Conservation (phyloP, 2,329 filamentous ascomycete genomes). For the Venturia carpophila region DNA sequence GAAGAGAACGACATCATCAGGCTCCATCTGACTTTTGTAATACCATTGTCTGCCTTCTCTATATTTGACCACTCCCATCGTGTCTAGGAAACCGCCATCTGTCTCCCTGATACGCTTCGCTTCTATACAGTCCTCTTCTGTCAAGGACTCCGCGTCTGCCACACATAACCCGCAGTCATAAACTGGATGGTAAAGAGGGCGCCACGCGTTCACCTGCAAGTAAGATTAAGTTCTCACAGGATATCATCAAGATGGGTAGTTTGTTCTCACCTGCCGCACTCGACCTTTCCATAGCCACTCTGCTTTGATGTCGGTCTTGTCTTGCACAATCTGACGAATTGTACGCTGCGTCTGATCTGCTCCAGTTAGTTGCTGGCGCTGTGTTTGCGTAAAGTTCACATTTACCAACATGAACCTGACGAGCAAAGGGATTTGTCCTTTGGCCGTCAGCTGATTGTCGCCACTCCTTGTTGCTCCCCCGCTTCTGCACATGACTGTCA, state of each 20-base stretch:
- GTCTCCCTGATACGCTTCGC: slow-evolving; percentile 20
- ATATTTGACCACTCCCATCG: slow-evolving; percentile 25
- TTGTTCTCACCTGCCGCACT: slow-evolving; percentile 18
- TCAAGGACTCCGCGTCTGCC: slow-evolving; percentile 24
- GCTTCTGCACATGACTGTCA: slow-evolving; percentile 20
- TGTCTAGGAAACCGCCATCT: slow-evolving; percentile 23
- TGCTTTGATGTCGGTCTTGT: slow-evolving; percentile 25
- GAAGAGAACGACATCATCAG: slow-evolving; percentile 24
- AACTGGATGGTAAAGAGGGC: slow-evolving; percentile 23
- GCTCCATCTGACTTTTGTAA: slow-evolving; percentile 24
- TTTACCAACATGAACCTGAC: slow-evolving; percentile 24
- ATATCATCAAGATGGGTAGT: not conserved
- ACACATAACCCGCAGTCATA: slow-evolving; percentile 25
- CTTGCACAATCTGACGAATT: slow-evolving; percentile 24
- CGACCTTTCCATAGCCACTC: slow-evolving; percentile 23
- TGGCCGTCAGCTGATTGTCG: slow-evolving; percentile 22
- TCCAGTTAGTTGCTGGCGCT: not conserved
- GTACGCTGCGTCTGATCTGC: slow-evolving; percentile 25
- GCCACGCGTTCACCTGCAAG: slow-evolving; percentile 23
- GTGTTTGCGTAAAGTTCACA: not conserved
- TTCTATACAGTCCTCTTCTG: slow-evolving; percentile 23
- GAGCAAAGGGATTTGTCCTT: slow-evolving; percentile 26
- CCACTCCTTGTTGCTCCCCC: slow-evolving; percentile 22
- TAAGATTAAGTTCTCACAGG: not conserved
- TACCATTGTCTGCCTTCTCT: slow-evolving; percentile 26